Evolutionary conservation across 2,329 filamentous ascomycete species (phyloP).

Genomic region (Colletotrichum sp.): DNA sequence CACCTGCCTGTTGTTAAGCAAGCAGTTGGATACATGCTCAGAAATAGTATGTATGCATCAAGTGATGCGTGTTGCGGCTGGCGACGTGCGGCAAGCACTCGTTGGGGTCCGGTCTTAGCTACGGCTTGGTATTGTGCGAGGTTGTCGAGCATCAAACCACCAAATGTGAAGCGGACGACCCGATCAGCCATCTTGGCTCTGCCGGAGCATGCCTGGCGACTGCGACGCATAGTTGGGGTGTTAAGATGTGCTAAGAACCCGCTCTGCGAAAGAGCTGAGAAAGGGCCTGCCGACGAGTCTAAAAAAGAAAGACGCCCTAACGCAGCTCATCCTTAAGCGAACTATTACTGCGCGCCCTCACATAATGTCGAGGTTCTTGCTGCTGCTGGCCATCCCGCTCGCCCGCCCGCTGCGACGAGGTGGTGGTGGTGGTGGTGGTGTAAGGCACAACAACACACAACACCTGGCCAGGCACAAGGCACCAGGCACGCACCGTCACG

Average conservation of each 20-base stretch:
- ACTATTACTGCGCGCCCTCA: background rate
- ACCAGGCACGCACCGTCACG: background rate
- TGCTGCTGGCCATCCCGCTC: background rate
- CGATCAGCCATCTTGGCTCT: background rate
- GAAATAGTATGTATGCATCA: background rate
- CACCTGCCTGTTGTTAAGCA: background rate
- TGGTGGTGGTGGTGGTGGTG: background rate
- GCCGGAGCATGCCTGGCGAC: background rate
- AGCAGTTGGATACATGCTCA: background rate
- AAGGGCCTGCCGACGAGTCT: background rate
- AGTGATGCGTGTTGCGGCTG: background rate
- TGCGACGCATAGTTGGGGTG: slow-evolving; percentile 13
- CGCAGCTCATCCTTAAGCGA: background rate
- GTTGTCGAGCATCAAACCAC: background rate
- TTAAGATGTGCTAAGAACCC: slow-evolving; percentile 12
- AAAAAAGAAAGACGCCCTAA: background rate
- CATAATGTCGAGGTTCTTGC: background rate
- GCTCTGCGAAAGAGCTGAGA: background rate
- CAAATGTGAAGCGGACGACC: background rate
- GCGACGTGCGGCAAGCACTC: too few species aligned
- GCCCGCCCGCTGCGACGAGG: background rate
- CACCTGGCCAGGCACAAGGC: background rate
- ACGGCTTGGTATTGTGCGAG: background rate
- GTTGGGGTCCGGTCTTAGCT: background rate
- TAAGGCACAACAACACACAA: background rate